Evolutionary conservation across 2,329 filamentous ascomycete genomes (phyloP).

Genomic region (Trichoderma sp.): DNA sequence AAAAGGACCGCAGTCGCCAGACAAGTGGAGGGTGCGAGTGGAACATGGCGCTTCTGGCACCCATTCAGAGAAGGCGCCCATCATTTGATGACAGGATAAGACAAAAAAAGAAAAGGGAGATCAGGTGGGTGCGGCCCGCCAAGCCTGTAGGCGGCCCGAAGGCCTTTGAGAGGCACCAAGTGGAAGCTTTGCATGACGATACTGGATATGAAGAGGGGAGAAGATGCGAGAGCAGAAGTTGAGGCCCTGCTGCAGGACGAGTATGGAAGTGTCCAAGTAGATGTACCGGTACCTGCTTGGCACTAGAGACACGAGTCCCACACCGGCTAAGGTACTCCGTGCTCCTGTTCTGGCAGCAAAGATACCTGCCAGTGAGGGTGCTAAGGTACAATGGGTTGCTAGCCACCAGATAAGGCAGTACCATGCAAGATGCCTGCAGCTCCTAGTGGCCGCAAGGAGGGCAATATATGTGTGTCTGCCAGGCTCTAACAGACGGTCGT

Average conservation of each 20-base stretch:
- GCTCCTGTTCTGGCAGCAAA: background rate
- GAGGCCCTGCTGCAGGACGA: background rate
- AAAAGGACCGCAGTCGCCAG: slow-evolving; percentile 8
- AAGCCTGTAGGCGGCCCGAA: background rate
- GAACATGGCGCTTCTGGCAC: slow-evolving; percentile 9
- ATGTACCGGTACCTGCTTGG: background rate
- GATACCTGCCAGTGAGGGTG: background rate
- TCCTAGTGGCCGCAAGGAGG: background rate
- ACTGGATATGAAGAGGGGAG: background rate
- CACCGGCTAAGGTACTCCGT: background rate
- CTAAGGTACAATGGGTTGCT: background rate
- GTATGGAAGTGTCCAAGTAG: background rate
- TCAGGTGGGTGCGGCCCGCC: background rate
- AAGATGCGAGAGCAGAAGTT: background rate
- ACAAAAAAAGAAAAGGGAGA: slow-evolving; percentile 5
- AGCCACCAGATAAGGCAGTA: background rate
- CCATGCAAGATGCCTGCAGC: slow-evolving; percentile 10
- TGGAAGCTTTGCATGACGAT: slow-evolving; percentile 1
- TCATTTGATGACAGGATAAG: background rate
- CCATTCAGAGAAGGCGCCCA: slow-evolving; percentile 8
- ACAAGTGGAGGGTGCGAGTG: slow-evolving; percentile 16
- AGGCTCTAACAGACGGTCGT: background rate
- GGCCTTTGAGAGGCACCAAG: background rate
- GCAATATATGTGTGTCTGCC: background rate
- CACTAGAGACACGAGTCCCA: background rate